Evolutionary conservation across 2,329 filamentous ascomycete genomes (phyloP).

Genomic region (Boeremia lycopersici): DNA sequence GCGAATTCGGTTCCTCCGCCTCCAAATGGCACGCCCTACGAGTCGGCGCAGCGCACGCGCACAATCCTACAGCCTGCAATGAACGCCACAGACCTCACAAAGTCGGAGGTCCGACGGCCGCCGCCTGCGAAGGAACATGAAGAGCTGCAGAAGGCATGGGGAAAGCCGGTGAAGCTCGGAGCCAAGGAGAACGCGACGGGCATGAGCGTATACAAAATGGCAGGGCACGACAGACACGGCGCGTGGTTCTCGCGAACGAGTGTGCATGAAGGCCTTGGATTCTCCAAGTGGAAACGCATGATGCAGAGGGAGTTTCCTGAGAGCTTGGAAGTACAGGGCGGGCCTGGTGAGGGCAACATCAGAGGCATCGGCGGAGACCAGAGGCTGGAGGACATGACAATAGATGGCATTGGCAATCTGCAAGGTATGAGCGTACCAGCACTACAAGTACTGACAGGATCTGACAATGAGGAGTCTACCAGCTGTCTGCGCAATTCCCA

Average conservation of each 20-base stretch:
- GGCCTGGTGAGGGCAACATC: constrained; percentile 75
- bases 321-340: constrained; percentile 72
- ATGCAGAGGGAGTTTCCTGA: constrained; percentile 81
- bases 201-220: constrained; percentile 80
- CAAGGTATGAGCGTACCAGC: constrained; percentile 57
- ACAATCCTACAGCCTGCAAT: constrained; percentile 60
- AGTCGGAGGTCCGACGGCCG: constrained; percentile 57
- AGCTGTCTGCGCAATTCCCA: constrained; percentile 87
- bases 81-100: constrained; percentile 58
- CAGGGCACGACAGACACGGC: constrained; percentile 78
- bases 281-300: constrained; percentile 77
- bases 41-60: constrained; percentile 60
- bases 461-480: constrained; percentile 66
- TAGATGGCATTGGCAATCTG: constrained; percentile 65
- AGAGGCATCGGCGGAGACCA: constrained; percentile 85
- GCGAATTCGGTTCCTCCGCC: constrained; percentile 75
- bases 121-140: constrained; percentile 60
- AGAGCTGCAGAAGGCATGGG: constrained; percentile 79
- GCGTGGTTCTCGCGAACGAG: constrained; percentile 89
- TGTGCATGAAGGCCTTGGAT: constrained; percentile 78
- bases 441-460: not conserved
- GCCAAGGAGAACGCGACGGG: constrained; percentile 75
- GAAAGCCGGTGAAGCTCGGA: constrained; percentile 77
- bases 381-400: constrained; percentile 67
- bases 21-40: constrained; percentile 52